Percentiles rank a stretch among this genome's conserved stretches.
These are phyloP conservation scores for Cladophialophora exuberans DNA, from an alignment of 2,329 filamentous ascomycete species.

Conservation along the genomic window DNA sequence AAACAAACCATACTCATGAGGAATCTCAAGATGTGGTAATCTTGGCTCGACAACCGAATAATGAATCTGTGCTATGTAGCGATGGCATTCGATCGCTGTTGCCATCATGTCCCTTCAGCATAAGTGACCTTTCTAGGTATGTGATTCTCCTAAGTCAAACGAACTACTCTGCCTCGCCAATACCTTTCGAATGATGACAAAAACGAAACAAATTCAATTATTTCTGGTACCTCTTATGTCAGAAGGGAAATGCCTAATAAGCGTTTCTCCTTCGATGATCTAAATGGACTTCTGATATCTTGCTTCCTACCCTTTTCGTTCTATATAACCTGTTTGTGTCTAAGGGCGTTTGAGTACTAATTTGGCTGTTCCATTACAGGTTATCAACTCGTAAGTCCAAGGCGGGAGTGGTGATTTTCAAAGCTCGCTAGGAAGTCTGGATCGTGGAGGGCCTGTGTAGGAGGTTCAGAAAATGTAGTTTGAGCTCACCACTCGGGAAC, in stretches of 20 bases:
- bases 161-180: constrained; percentile 27
- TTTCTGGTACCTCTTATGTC: constrained; percentile 99
- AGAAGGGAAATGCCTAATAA: constrained; percentile 53
- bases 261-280: constrained; percentile 73
- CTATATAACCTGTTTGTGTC: background rate
- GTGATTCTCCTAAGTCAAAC: constrained; percentile 6
- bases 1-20: too few relatives aligned
- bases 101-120: background rate
- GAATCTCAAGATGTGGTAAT: too few relatives aligned
- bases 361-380: too few relatives aligned
- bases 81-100: too few relatives aligned
- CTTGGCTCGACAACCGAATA: too few relatives aligned
- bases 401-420: background rate
- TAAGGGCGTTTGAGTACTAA: background rate
- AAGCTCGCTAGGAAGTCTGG: too few relatives aligned
- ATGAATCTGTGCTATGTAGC: too few relatives aligned
- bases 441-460: too few relatives aligned
- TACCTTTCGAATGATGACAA: constrained; percentile 70
- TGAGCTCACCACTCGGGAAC: too few relatives aligned
- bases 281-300: constrained; percentile 78
- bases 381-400: too few relatives aligned
- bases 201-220: constrained; percentile 53
- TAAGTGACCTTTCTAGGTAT: constrained; percentile 2
- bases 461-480: too few relatives aligned
- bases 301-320: background rate